phyloP scores from a whole-genome alignment of 768 basidiomycete genomes.

The Pseudohyphozyma bogoriensis region DNA sequence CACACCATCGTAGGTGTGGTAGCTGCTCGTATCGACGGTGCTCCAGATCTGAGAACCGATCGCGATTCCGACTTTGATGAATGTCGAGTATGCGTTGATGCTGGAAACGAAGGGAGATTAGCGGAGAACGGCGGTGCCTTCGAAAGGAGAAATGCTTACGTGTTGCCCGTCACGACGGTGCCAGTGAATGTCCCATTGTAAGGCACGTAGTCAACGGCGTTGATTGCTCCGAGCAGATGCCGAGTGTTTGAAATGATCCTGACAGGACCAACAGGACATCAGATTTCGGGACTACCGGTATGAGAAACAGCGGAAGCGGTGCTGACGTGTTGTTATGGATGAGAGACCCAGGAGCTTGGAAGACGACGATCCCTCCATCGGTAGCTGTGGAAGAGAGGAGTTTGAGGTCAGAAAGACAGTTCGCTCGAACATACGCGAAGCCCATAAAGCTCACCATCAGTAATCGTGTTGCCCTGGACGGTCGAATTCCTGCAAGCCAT shows the following conservation, averaged over 20 bases:
- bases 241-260: conserved; percentile 1
- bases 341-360: conserved; percentile 27
- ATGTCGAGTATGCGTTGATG: conserved; percentile 16
- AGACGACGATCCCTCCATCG: conserved; percentile 32
- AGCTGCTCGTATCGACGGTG: conserved; percentile 17
- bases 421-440: neutral
- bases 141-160: conserved; percentile 20
- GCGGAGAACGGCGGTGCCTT: conserved; percentile 31
- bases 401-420: too few relatives aligned
- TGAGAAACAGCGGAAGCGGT: too few relatives aligned
- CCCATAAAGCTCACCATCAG: conserved; percentile 22
- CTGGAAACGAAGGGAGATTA: conserved; percentile 2
- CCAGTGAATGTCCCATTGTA: conserved; percentile 25
- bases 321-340: conserved; percentile 31
- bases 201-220: conserved; percentile 28
- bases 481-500: conserved; percentile 28
- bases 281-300: conserved; percentile 13
- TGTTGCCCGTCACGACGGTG: conserved; percentile 31
- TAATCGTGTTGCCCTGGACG: conserved; percentile 32
- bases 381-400: neutral
- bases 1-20: conserved; percentile 16
- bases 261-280: neutral
- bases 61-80: conserved; percentile 33
- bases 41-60: conserved; percentile 14
- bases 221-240: conserved; percentile 25